Evolutionary conservation across 495 filamentous ascomycete species (phyloP).

Genomic region (Hyaloscypha hepaticicola): DNA sequence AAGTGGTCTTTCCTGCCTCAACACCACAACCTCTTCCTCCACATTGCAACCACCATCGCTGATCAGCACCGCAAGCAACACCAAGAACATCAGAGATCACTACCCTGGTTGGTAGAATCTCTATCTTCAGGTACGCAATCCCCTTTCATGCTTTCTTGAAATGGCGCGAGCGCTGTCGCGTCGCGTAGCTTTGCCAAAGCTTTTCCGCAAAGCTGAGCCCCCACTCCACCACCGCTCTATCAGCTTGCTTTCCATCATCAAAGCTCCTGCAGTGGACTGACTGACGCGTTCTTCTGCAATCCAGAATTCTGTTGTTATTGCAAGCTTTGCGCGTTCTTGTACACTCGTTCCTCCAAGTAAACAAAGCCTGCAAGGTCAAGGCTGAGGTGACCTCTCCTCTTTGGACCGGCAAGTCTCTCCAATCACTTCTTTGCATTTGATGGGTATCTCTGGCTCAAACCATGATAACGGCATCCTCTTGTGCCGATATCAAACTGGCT

Average conservation of each 20-base stretch:
- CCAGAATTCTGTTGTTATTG: background rate
- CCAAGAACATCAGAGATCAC: background rate
- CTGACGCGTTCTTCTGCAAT: background rate
- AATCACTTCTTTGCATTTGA: background rate
- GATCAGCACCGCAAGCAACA: background rate
- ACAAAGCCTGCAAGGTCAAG: too few relatives aligned
- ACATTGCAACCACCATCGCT: background rate
- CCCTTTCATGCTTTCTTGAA: background rate
- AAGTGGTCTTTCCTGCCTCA: background rate
- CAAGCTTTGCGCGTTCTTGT: background rate
- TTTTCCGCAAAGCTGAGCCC: background rate
- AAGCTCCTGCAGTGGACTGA: background rate
- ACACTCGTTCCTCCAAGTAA: background rate
- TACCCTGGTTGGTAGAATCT: background rate
- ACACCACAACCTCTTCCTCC: background rate
- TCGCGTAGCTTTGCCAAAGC: background rate
- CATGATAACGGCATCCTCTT: background rate
- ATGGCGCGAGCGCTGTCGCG: background rate
- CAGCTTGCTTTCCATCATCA: background rate
- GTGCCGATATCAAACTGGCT: background rate
- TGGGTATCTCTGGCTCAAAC: too few relatives aligned
- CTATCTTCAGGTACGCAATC: background rate
- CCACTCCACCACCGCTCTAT: background rate
- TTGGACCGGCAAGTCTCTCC: too few relatives aligned
- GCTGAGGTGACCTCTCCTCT: too few relatives aligned